These are phyloP conservation scores for Saccharomycopsis selenospora DNA, from an alignment of 805 yeast species.

Conservation along the genomic window DNA sequence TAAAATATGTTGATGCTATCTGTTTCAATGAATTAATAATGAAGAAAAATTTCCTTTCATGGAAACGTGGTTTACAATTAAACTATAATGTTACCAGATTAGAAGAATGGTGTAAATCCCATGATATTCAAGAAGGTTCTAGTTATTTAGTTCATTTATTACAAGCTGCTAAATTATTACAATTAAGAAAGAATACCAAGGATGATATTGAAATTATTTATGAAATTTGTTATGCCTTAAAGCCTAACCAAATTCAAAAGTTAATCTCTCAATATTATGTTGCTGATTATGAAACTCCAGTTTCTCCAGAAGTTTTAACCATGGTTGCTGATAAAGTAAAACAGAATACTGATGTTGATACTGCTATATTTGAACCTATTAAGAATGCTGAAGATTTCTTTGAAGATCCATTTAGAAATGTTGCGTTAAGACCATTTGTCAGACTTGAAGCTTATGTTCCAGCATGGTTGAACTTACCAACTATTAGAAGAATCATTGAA, in stretches of 20 bases:
- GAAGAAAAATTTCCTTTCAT: constrained; percentile 89
- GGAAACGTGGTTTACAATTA: constrained; percentile 97
- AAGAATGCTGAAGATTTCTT: constrained; percentile 61
- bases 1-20: constrained; percentile 81
- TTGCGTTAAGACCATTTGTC: constrained; percentile 69
- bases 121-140: constrained; percentile 82
- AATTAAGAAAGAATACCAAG: constrained; percentile 79
- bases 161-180: constrained; percentile 90
- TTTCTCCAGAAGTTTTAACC: constrained; percentile 71
- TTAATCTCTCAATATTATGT: constrained; percentile 80
- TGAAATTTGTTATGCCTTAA: constrained; percentile 90
- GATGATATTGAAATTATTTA: constrained; percentile 88
- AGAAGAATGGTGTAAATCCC: constrained; percentile 98
- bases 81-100: constrained; percentile 93
- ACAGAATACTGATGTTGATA: constrained; percentile 48
- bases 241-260: constrained; percentile 93
- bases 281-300: constrained; percentile 93
- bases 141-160: constrained; percentile 76
- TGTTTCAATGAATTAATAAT: constrained; percentile 93
- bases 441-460: constrained; percentile 89
- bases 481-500: constrained; percentile 80
- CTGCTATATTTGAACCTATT: constrained; percentile 63
- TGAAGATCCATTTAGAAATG: constrained; percentile 75
- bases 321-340: constrained; percentile 77
- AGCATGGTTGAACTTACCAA: constrained; percentile 86